Evolutionary conservation across 139 green algal species (phyloP), one percentile per base, ranked within the genome.

Genomic region (Haematococcus sp.): DNA sequence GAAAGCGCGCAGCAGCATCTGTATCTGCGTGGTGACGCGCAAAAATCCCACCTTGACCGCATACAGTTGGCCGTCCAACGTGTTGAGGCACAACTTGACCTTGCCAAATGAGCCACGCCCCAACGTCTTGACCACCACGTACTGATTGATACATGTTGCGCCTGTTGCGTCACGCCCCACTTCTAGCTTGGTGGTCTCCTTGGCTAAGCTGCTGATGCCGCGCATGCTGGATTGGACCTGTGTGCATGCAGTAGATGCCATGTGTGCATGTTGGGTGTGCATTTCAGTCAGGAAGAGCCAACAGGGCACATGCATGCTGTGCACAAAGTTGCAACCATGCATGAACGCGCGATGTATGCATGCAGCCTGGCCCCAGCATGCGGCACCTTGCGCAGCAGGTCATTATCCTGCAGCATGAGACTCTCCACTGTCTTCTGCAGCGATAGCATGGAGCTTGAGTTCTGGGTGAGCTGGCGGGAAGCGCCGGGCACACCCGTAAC

Each of bases 31-130:
- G 19, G 27, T 25, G 43, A 43, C 25, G 43, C n/a, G 17, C 90
- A 31, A n/a, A n/a, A n/a, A n/a, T n/a, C n/a, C n/a, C 59, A 95
- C 85, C 80, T 97, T 97, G 49, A 97, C 70, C 2, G 92, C 92
- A 32, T 94, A 95, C 73, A 97, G 80, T 25, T 79, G 75, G 40
- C 90, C 86, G 76, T 97, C 88, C 20, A 88, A 23, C 9, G 79
- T 92, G 88, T 94, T 94, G n/a, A 97, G 84, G 75, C 86, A 92
- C 60, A 96, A 86, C 87, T 94, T 95, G 17, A 97, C 92, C 68
- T 93, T 95, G 68, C 91, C 91, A 68, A 87, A 94, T 25, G 76
- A 79, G 46, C 92, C 92, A 16, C 84, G 70, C 0, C 91, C 92
- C 73, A 96, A 81, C 1, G 89, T 93, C 74, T 93, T 90, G 28